These are phyloP conservation scores for Cutaneotrichosporon sp. DNA, from an alignment of 1,284 basidiomycete genomes.

Conservation along the genomic window DNA sequence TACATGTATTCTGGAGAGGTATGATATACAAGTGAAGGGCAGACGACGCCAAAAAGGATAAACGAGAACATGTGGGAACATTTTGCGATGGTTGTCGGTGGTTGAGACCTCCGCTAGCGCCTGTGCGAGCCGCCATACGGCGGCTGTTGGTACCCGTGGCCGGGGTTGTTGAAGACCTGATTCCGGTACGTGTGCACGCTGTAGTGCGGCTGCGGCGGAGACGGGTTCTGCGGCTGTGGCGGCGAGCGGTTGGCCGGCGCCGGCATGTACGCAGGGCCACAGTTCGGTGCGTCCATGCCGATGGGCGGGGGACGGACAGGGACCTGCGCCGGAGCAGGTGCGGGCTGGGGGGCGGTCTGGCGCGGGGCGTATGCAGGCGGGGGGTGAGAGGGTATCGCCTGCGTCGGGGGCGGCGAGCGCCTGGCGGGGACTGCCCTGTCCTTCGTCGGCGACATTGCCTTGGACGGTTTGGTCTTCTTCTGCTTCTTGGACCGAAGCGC, in stretches of 20 bases:
- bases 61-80: too few relatives aligned
- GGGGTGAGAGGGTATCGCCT: neutral
- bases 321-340: neutral
- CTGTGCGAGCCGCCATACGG: neutral
- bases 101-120: neutral
- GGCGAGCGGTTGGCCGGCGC: neutral
- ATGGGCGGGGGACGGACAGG: constrained; percentile 10
- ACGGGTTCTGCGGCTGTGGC: neutral
- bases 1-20: too few relatives aligned
- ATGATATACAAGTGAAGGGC: too few relatives aligned
- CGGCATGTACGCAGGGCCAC: neutral
- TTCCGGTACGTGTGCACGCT: neutral
- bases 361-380: constrained; percentile 1
- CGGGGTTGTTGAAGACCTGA: neutral
- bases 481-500: constrained; percentile 16
- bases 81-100: too few relatives aligned
- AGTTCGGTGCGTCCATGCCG: constrained; percentile 18
- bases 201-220: neutral
- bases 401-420: neutral
- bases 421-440: neutral
- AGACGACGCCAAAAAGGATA: too few relatives aligned
- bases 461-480: constrained; percentile 2
- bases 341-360: neutral
- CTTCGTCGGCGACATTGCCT: too few relatives aligned
- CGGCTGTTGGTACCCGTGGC: neutral